Conservation (phyloP, 805 yeast species). For the Schizosaccharomyces cryophilus region DNA sequence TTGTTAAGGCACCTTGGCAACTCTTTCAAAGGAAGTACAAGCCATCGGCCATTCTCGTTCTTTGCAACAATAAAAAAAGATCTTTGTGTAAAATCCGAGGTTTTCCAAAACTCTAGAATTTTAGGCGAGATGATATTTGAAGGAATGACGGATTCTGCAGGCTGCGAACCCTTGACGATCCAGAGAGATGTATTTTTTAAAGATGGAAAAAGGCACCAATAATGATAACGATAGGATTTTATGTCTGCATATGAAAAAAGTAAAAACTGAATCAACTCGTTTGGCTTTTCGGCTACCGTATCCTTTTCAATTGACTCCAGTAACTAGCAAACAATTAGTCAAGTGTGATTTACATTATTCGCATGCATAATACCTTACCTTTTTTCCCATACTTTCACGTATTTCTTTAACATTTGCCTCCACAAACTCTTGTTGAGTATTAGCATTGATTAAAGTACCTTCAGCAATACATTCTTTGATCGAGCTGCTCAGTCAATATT, state of each 20-base stretch:
- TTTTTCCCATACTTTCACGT: background rate
- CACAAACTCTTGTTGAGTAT: conserved; percentile 46
- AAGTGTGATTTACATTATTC: background rate
- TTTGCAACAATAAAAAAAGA: background rate
- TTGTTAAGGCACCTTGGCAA: background rate
- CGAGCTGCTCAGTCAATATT: background rate
- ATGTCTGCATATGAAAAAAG: conserved; percentile 62
- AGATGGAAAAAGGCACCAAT: conserved; percentile 73
- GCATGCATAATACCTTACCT: background rate
- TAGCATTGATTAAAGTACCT: conserved; percentile 34
- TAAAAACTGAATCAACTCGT: conserved; percentile 4
- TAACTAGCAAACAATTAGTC: background rate
- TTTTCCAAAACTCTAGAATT: background rate
- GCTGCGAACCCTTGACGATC: background rate
- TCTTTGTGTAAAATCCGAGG: background rate
- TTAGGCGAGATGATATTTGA: background rate
- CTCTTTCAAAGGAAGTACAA: background rate
- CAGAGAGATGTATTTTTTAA: background rate
- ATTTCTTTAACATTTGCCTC: background rate
- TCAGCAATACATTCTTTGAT: conserved; percentile 8
- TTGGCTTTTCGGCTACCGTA: background rate
- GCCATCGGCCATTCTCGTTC: background rate
- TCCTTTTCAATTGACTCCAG: background rate
- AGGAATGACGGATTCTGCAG: background rate
- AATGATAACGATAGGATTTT: conserved; percentile 64